phyloP scores from a whole-genome alignment of 805 yeast genomes.

The Metschnikowia lochheadii region DNA sequence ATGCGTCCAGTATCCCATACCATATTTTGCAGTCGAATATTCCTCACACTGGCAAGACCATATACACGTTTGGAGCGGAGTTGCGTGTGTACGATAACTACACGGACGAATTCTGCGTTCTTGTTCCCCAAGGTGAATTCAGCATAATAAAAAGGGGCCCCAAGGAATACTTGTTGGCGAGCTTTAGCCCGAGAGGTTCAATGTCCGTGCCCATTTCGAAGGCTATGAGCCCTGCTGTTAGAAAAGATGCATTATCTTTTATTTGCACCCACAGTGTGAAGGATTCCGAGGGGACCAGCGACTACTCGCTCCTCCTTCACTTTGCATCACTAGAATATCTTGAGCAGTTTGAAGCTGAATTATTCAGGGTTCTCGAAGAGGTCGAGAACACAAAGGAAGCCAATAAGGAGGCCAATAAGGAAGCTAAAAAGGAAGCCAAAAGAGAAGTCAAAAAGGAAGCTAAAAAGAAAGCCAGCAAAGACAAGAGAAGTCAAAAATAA shows the following conservation, averaged over 20 bases:
- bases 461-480: not conserved
- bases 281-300: slow-evolving; percentile 19
- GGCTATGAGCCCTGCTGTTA: slow-evolving; percentile 63
- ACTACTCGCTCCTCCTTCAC: slow-evolving; percentile 58
- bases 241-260: slow-evolving; percentile 52
- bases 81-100: slow-evolving; percentile 57
- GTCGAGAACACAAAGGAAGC: not conserved
- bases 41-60: slow-evolving; percentile 16
- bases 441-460: too few species aligned
- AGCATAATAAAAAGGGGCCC: slow-evolving; percentile 26
- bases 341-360: slow-evolving; percentile 47
- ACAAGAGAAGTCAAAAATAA: not conserved
- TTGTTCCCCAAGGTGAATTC: slow-evolving; percentile 31
- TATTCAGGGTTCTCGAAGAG: slow-evolving; percentile 26
- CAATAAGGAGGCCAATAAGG: not conserved
- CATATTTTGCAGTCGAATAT: slow-evolving; percentile 8
- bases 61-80: slow-evolving; percentile 28
- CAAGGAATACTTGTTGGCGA: slow-evolving; percentile 52
- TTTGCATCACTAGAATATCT: slow-evolving; percentile 43
- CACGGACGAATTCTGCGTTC: slow-evolving; percentile 44
- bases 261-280: slow-evolving; percentile 52
- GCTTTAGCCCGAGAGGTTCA: slow-evolving; percentile 6
- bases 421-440: not conserved
- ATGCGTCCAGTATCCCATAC: slow-evolving; percentile 16
- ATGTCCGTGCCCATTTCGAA: slow-evolving; percentile 26